phyloP scores from a whole-genome alignment of 106 monocot species.

The Platanthera guangdongensis region DNA sequence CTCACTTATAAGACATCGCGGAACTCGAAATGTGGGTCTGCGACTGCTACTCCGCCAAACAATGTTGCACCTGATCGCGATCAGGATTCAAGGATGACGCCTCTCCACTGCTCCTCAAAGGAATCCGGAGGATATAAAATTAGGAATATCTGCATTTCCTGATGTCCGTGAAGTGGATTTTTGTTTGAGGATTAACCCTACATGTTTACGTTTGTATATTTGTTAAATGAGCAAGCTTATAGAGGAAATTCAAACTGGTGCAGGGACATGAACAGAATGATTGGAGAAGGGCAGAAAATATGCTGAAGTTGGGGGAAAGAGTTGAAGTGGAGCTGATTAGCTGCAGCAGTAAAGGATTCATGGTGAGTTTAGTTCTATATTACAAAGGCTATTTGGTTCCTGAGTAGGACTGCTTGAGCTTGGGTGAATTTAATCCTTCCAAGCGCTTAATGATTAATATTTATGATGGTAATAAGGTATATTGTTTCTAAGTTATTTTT shows the following conservation, averaged over 20 bases:
- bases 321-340: conserved; percentile 79
- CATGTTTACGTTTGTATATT: background rate
- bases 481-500: background rate
- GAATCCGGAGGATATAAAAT: too few species aligned
- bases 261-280: conserved; percentile 50
- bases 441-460: background rate
- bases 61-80: too few species aligned
- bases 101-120: too few species aligned
- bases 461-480: background rate
- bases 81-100: too few species aligned
- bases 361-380: conserved; percentile 43
- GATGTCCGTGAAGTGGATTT: background rate
- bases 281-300: conserved; percentile 48
- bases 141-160: background rate
- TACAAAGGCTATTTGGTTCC: background rate
- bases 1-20: too few species aligned
- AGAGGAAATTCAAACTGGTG: conserved; percentile 15
- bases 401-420: background rate
- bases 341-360: conserved; percentile 79
- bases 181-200: background rate
- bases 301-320: conserved; percentile 52
- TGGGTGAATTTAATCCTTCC: background rate
- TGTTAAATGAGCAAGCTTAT: conserved; percentile 10
- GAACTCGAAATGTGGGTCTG: too few species aligned
- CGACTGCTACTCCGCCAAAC: too few species aligned